phyloP scores from a whole-genome alignment of 176 grass and related monocot species.

The Miscanthus lutarioriparius region DNA sequence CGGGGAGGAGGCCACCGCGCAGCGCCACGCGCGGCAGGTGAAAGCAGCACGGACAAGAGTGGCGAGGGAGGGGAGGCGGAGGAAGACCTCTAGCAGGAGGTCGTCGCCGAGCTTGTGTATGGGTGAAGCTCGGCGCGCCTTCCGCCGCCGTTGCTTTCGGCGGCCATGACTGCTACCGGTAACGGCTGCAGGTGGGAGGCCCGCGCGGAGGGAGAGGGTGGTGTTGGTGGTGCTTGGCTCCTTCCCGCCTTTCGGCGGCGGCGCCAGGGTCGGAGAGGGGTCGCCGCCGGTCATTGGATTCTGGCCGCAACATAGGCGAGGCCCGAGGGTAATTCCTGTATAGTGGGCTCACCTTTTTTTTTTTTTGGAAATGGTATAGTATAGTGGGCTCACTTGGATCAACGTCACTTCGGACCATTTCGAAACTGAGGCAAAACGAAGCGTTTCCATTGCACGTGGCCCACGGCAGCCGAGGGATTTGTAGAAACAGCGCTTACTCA shows the following conservation, averaged over 20 bases:
- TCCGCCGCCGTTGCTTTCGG: no score
- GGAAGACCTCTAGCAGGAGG: constrained; percentile 12
- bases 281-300: background rate
- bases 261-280: background rate
- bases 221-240: background rate
- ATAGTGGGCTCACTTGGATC: no score
- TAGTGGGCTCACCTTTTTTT: no score
- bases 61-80: constrained; percentile 32
- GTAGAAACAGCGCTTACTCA: no score
- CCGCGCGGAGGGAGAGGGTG: background rate
- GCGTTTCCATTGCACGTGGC: no score
- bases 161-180: background rate
- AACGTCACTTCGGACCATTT: no score
- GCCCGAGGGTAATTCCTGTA: no score
- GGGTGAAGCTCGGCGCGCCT: background rate
- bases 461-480: no score
- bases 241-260: background rate
- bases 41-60: constrained; percentile 34
- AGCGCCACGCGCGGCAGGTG: constrained; percentile 26
- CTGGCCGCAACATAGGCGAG: no score
- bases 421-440: no score
- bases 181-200: no score
- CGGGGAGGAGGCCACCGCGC: constrained; percentile 9
- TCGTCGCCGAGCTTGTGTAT: background rate
- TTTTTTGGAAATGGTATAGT: no score